These are phyloP conservation scores for Lunasporangiospora selenospora DNA, from an alignment of 192 early-diverging fungal species.

Conservation along the genomic window DNA sequence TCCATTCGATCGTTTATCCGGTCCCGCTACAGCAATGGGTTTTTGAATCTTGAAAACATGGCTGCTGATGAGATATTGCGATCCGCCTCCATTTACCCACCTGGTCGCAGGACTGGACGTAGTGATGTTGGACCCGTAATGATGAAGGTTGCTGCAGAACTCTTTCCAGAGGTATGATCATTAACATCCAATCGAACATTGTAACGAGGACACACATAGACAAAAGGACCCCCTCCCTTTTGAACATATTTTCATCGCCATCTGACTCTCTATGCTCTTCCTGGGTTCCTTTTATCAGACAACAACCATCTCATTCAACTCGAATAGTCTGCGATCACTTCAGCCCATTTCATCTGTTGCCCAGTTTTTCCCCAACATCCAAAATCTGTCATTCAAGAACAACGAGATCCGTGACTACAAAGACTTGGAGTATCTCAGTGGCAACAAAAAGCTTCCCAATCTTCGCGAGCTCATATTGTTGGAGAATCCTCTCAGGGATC, in stretches of 20 bases:
- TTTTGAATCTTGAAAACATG: conserved; percentile 38
- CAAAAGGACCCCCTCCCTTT: too few species aligned
- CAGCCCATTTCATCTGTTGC: conserved; percentile 27
- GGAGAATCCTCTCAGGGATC: conserved; percentile 48
- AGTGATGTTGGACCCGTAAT: conserved; percentile 29
- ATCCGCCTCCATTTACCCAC: conserved; percentile 8
- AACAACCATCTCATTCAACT: conserved; percentile 48
- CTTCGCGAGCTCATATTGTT: conserved; percentile 48
- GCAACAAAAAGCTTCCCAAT: conserved; percentile 30
- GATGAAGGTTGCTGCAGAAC: conserved; percentile 25
- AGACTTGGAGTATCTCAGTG: conserved; percentile 39
- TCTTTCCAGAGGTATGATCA: conserved; percentile 26
- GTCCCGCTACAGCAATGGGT: conserved; percentile 16
- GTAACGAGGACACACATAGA: too few species aligned
- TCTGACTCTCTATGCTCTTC: too few species aligned
- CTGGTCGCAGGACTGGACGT: conserved; percentile 7
- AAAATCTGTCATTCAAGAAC: conserved; percentile 53
- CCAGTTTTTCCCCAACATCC: conserved; percentile 47
- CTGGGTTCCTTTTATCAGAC: conserved; percentile 17
- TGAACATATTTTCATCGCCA: too few species aligned
- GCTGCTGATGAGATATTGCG: conserved; percentile 13
- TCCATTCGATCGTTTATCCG: conserved; percentile 17
- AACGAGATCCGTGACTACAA: conserved; percentile 45
- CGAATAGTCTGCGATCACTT: conserved; percentile 37
- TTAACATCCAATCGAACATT: neutral